Base-by-base conservation (phyloP, 768 basidiomycete genomes). In the Hysterangium stoloniferum region DNA sequence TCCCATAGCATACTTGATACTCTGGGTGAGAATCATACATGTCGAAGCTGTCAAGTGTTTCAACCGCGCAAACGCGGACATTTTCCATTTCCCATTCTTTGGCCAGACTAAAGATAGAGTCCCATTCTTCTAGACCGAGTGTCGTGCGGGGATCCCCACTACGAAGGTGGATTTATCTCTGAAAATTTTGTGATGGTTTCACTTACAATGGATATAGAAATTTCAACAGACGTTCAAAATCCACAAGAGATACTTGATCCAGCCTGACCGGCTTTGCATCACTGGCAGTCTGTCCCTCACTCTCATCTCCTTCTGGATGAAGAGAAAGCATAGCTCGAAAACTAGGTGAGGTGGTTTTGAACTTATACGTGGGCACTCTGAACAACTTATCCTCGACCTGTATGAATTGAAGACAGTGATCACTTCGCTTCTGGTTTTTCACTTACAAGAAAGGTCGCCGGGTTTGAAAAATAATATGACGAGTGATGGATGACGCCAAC, bases 161-260 rank as follows among this genome's bases (percentile, higher is more conserved):
- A 1, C 29, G 25, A 5, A 45, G n/a, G 6, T 33, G 28, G 4
- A 45, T 27, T 11, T 31, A 31, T 33, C 44, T 45, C 20, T 45
- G 28, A 32, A 45, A 45, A 20, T 45, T 31, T 15, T 31, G 13
- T 13, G 27, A 9, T 19, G 13, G n/a, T n/a, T n/a, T n/a, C n/a
- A 45, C 44, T 45, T 45, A 12, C 44, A 45, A 15, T n/a, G 44
- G 44, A 45, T 45, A 45, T 28, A 45, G 25, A 27, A 45, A 22
- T 5, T 4, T 22, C 12, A 48, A 25, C 12, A 48, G 24, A 11
- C 46, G 47, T 15, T 48, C 47, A 27, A 48, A 48, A 20, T 37
- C 47, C 19, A 12, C 24, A 15, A 22, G 24, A 4, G 4, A 11
- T 17, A 25, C 35, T 48, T 48, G 33, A 8, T 48, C 46, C 22